Evolutionary conservation across 352 stramenopile genomes (phyloP), one percentile per base, ranked within the genome.

Genomic region (Phytopythium helicoides): DNA sequence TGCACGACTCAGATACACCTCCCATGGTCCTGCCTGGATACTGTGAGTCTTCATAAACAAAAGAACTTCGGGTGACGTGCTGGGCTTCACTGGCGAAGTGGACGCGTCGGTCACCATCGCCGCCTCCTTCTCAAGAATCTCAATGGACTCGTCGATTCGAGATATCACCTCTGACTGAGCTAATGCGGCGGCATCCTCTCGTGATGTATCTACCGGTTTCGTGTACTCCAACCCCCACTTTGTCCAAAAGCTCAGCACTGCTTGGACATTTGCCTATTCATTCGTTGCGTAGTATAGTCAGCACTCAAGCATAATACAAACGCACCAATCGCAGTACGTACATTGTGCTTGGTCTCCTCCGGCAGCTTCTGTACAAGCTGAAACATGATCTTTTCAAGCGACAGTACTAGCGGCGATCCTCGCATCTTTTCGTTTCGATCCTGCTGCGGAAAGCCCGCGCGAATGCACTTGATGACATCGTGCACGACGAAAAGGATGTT

Each of bases 401-500:
- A 86, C 3, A 62, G 38, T 14, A 94, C 75, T 16, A 94, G 52
- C 6, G 58, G 65, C 22, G 84, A 89, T 44, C 82, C 73, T 44
- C 64, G 75, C 79, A 94, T 92, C 48, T 86, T 86, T 8, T 52
- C 64, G 66, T 92, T 92, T 52, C 80, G 80, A 25, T 92, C 78
- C 11, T 86, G 79, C 48, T 85, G 81, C 7, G 69, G 80, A 39
- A 65, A 88, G 49, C 66, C 81, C 15, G 77, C 81, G 46, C 84
- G 82, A 25, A 94, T 72, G 1, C 65, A 64, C 44, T 92, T 92
- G 51, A 94, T 68, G 9, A 92, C 81, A 58, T 94, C 84, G 55
- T 94, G 84, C 33, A 89, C 82, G 28, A 94, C 70, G 51, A 87
- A 94, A 21, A 94, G 64, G 61, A 94, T 76, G 42, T 86, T 92